These are phyloP conservation scores for Amanita polypyramis DNA, from an alignment of 768 basidiomycete species.

Conservation along the genomic window DNA sequence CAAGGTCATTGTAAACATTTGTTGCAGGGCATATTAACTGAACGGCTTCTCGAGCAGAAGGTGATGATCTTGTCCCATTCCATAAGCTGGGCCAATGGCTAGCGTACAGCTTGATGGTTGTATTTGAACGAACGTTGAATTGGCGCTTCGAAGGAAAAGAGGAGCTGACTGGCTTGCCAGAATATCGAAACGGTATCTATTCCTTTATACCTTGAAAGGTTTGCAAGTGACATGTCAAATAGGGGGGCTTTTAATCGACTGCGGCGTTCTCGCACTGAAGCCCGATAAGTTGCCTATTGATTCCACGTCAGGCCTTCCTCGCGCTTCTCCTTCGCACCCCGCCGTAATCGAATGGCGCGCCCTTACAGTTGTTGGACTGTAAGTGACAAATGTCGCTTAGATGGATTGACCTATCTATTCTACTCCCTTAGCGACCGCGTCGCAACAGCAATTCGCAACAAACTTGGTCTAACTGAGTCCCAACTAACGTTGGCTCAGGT, in stretches of 20 bases:
- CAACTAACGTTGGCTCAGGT: constrained; percentile 77
- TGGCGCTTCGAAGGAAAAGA: constrained; percentile 81
- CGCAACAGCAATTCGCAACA: constrained; percentile 53
- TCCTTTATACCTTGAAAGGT: background rate
- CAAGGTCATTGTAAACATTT: constrained; percentile 8
- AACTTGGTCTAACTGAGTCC: constrained; percentile 37
- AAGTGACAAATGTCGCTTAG: constrained; percentile 18
- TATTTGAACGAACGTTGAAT: constrained; percentile 61
- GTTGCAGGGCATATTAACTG: constrained; percentile 7
- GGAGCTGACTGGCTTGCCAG: constrained; percentile 86
- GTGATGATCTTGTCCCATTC: constrained; percentile 79
- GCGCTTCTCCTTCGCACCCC: constrained; percentile 66
- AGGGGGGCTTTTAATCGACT: constrained; percentile 86
- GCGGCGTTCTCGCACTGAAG: constrained; percentile 68
- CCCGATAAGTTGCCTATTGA: constrained; percentile 42
- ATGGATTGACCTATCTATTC: background rate
- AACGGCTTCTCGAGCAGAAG: constrained; percentile 23
- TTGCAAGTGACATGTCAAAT: background rate
- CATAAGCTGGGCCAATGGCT: constrained; percentile 96
- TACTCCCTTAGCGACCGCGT: constrained; percentile 60
- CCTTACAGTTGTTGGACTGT: constrained; percentile 91
- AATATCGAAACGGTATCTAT: constrained; percentile 78
- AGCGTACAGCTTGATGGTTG: constrained; percentile 81
- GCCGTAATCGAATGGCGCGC: constrained; percentile 96
- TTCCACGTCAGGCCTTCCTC: constrained; percentile 42